phyloP scores from a whole-genome alignment of 2,329 filamentous ascomycete genomes.

The Claviceps arundinis region DNA sequence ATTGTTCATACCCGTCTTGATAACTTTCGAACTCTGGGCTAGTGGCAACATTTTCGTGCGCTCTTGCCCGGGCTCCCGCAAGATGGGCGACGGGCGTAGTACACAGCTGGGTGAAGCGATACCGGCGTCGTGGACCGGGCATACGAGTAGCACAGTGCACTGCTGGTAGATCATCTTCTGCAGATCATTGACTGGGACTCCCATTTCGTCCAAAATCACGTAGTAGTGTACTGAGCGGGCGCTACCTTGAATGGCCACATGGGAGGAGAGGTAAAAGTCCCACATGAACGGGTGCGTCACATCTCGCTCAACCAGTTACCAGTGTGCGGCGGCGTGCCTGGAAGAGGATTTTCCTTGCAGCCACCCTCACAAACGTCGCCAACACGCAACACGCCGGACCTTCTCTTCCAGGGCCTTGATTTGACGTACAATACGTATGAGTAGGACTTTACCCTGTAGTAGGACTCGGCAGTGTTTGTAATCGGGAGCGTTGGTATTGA shows the following conservation, averaged over 20 bases:
- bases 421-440: too few relatives aligned
- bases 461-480: too few relatives aligned
- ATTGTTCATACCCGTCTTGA: too few relatives aligned
- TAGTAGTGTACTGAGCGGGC: constrained; percentile 87
- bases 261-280: constrained; percentile 61
- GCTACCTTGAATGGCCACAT: constrained; percentile 79
- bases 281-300: constrained; percentile 86
- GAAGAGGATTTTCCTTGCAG: constrained; percentile 66
- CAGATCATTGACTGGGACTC: constrained; percentile 52
- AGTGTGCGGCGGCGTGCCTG: too few relatives aligned
- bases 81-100: constrained; percentile 96
- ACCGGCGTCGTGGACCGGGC: constrained; percentile 85
- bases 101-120: constrained; percentile 77
- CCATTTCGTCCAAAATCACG: constrained; percentile 71
- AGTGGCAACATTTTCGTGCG: constrained; percentile 48
- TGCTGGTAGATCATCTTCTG: constrained; percentile 90
- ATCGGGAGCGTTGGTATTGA: too few relatives aligned
- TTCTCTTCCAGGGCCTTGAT: too few relatives aligned
- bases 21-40: too few relatives aligned
- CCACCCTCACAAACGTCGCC: constrained; percentile 34
- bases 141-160: constrained; percentile 89
- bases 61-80: constrained; percentile 64
- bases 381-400: too few relatives aligned
- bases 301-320: constrained; percentile 71
- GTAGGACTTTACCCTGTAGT: too few relatives aligned